Percentiles rank a stretch among this genome's conserved stretches.
Conservation (phyloP, 2,329 filamentous ascomycete genomes). For the Hysterium pulicare region DNA sequence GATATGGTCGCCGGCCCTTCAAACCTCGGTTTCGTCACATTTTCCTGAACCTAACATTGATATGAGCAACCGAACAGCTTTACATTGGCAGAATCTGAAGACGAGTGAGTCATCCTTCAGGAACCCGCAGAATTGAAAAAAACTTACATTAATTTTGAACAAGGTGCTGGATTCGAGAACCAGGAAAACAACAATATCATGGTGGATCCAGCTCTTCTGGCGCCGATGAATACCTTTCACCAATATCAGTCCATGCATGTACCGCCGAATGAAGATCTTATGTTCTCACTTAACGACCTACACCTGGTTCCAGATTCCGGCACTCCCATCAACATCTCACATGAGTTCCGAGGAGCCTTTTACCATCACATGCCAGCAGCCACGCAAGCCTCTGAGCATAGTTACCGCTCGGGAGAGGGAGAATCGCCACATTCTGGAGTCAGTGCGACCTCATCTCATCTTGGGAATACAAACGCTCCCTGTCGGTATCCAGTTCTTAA, state of each 20-base stretch:
- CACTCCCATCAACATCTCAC: conserved; percentile 26
- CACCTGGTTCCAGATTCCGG: conserved; percentile 27
- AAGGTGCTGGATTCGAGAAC: conserved; percentile 23
- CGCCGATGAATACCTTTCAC: conserved; percentile 14
- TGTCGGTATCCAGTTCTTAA: conserved; percentile 78
- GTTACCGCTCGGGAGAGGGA: conserved; percentile 34
- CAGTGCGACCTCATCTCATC: conserved; percentile 32
- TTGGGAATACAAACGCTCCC: conserved; percentile 15
- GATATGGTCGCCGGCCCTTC: conserved; percentile 35
- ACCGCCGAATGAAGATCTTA: conserved; percentile 31
- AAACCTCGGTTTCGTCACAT: conserved; percentile 30
- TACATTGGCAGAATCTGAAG: conserved; percentile 29
- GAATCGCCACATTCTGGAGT: conserved; percentile 34
- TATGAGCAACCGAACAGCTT: conserved; percentile 21
- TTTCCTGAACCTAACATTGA: conserved; percentile 24
- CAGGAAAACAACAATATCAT: conserved; percentile 35
- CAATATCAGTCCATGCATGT: conserved; percentile 29
- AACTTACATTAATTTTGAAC: too few relatives aligned
- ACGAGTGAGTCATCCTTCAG: conserved; percentile 17
- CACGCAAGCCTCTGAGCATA: conserved; percentile 32
- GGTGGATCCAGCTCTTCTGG: conserved; percentile 34
- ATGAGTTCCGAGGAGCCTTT: conserved; percentile 29
- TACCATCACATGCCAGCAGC: conserved; percentile 31
- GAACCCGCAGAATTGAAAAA: background rate
- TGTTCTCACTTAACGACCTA: conserved; percentile 37